Evolutionary conservation across 1,284 basidiomycete species (phyloP).

Genomic region (Malassezia obtusa): DNA sequence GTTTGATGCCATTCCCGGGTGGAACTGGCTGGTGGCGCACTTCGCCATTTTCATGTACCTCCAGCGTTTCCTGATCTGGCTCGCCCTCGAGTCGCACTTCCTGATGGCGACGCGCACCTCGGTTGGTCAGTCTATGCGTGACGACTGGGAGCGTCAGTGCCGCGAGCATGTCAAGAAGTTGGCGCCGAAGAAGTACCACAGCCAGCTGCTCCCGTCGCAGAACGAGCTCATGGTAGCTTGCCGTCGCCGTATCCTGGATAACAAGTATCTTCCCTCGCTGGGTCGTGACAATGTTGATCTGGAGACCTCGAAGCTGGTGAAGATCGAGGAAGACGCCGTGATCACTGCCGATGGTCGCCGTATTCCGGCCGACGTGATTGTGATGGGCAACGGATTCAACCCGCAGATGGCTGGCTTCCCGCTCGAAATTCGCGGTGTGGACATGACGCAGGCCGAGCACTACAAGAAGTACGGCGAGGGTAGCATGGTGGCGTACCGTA

Average conservation of each 20-base stretch:
- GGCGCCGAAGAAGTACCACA: slow-evolving; percentile 40
- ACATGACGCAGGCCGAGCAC: slow-evolving; percentile 30
- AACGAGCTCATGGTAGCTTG: slow-evolving; percentile 36
- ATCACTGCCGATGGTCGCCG: slow-evolving; percentile 29
- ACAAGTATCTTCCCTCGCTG: slow-evolving; percentile 33
- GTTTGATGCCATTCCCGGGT: slow-evolving; percentile 25
- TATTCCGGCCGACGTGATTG: slow-evolving; percentile 43
- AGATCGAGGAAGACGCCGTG: slow-evolving; percentile 37
- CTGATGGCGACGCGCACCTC: slow-evolving; percentile 25
- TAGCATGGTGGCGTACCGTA: slow-evolving; percentile 33
- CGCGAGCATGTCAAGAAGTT: slow-evolving; percentile 27
- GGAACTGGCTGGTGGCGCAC: slow-evolving; percentile 31
- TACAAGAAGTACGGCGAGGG: slow-evolving; percentile 36
- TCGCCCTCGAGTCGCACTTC: slow-evolving; percentile 35
- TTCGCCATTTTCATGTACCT: slow-evolving; percentile 25
- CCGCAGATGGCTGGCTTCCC: slow-evolving; percentile 30
- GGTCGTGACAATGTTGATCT: slow-evolving; percentile 32
- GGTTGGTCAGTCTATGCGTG: slow-evolving; percentile 22
- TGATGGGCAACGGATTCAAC: slow-evolving; percentile 43
- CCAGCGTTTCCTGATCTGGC: slow-evolving; percentile 32
- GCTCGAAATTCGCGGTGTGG: slow-evolving; percentile 27
- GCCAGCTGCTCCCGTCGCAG: slow-evolving; percentile 30
- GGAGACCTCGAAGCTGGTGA: slow-evolving; percentile 23
- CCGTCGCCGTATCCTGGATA: slow-evolving; percentile 42
- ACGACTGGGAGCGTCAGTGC: slow-evolving; percentile 27